Base-by-base conservation (phyloP, 768 basidiomycete species). In the Austroboletus festivus region DNA sequence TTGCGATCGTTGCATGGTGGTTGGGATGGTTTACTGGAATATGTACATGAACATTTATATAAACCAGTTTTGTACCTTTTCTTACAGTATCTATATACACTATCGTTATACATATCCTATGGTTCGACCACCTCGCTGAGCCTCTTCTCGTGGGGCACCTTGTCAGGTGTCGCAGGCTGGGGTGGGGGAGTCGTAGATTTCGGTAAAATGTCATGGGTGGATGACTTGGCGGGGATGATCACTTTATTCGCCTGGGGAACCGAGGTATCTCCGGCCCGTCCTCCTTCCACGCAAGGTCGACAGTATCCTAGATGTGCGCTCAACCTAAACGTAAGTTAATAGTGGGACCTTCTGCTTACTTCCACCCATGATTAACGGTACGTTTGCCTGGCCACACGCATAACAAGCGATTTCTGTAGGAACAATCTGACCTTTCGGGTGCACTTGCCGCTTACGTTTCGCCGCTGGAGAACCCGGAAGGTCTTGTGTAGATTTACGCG, bases 341-440 rank as follows among this genome's bases (percentile, higher is more conserved):
- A 30, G 24, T 13, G 33, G 13, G 21, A 11, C 6, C 9, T 18
- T 30, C 38, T 31, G 75, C 86, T 75, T 55, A 88, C 87, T 76
- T 35, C 86, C 87, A 48, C 85, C 85, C 61, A 83, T 73, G 44
- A 88, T 79, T n/a, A 89, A 71, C 7, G 87, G 87, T 13, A 89
- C 86, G 58, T 86, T 83, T 15, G 75, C 78, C 61, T 79, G 75
- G 38, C 77, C 76, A 62, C 86, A 89, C 6, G 77, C 67, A 33
- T 75, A 67, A 53, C 86, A 89, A 26, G 75, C 68, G 8, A 81
- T 80, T 37, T 70, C 67, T 1, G 72, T 68, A 10, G 79, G 73
- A 13, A 72, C 62, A 15, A 51, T 38, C 37, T 62, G 61, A 10
- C 53, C 42, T 47, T 71, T 74, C 1, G 60, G 44, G 26, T 73